Evolutionary conservation across 73 alveolate species (phyloP).

Genomic region (Tetrahymena elliotti): DNA sequence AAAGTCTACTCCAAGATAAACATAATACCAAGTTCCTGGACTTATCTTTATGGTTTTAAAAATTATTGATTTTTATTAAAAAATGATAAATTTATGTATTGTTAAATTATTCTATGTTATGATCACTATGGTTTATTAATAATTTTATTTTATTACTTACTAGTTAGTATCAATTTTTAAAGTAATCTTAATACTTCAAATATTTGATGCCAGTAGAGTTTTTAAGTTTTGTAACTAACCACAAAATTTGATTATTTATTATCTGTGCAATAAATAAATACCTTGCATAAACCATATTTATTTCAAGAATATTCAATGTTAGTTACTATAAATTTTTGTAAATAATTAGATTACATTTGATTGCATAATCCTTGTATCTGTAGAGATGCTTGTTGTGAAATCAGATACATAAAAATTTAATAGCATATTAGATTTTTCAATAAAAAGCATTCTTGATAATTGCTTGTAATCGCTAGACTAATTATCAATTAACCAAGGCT

Average conservation of each 20-base stretch:
- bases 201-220: not conserved
- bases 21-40: not conserved
- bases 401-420: not conserved
- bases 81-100: no score
- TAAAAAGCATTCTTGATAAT: not conserved
- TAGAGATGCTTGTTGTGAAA: not conserved
- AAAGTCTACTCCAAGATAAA: not conserved
- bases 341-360: not conserved
- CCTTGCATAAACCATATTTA: not conserved
- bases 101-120: no score
- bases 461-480: not conserved
- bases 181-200: not conserved
- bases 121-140: not conserved
- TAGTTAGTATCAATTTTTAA: not conserved
- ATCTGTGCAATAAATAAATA: not conserved
- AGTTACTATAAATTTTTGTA: not conserved
- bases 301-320: not conserved
- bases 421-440: not conserved
- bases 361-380: not conserved
- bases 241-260: not conserved
- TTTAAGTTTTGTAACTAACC: not conserved
- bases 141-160: not conserved
- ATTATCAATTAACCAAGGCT: not conserved
- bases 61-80: not conserved
- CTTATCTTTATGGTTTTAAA: not conserved